These are phyloP conservation scores for Ceriops decandra DNA, from an alignment of 345 rosid species.

Conservation along the genomic window DNA sequence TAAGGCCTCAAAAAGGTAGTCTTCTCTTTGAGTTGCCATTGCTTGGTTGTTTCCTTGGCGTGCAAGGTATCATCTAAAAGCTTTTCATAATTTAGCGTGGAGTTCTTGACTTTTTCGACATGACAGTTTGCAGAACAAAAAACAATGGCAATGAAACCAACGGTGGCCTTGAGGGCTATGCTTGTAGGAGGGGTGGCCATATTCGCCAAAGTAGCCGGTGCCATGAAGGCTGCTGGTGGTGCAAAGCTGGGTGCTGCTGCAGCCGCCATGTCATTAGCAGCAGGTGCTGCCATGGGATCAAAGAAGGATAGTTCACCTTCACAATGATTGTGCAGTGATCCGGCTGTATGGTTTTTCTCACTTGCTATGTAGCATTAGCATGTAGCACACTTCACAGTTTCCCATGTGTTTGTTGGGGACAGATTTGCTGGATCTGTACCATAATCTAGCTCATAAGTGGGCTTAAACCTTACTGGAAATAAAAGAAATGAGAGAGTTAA, in stretches of 20 bases:
- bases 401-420: slow-evolving; percentile 1
- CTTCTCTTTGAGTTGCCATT: not conserved
- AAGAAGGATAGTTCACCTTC: slow-evolving; percentile 50
- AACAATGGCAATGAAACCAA: slow-evolving; percentile 76
- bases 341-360: not conserved
- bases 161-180: slow-evolving; percentile 77
- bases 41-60: not conserved
- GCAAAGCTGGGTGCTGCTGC: slow-evolving; percentile 86
- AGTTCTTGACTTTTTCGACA: not conserved
- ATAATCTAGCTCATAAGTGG: slow-evolving; percentile 7
- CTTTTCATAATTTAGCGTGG: not conserved
- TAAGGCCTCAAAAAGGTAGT: not conserved
- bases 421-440: slow-evolving; percentile 3
- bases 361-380: not conserved
- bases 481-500: slow-evolving; percentile 2
- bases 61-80: not conserved
- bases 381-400: slow-evolving; percentile 13
- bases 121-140: slow-evolving; percentile 25
- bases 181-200: slow-evolving; percentile 77
- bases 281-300: slow-evolving; percentile 65
- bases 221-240: slow-evolving; percentile 86
- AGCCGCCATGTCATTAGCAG: slow-evolving; percentile 77
- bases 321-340: slow-evolving; percentile 21
- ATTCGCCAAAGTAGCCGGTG: slow-evolving; percentile 73
- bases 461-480: slow-evolving; percentile 10